Evolutionary conservation across 2,329 filamentous ascomycete genomes (phyloP).

Genomic region (Ophiostoma sp.): DNA sequence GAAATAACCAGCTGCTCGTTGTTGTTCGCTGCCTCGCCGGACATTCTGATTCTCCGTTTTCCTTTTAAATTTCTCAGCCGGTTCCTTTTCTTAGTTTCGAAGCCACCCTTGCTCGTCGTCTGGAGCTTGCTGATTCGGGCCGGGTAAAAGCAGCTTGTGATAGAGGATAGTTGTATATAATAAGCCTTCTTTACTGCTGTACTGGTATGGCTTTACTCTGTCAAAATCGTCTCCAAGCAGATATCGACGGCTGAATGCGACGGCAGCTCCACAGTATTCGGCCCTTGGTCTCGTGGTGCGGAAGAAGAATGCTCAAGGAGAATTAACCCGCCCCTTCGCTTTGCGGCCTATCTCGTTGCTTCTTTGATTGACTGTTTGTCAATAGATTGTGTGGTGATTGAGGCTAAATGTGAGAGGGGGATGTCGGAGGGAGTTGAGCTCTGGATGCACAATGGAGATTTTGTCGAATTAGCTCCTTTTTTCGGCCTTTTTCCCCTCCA

Average conservation of each 20-base stretch:
- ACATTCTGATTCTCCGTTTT: neutral
- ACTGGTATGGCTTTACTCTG: neutral
- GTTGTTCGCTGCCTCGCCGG: slow-evolving; percentile 22
- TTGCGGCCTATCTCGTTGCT: neutral
- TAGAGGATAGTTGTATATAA: neutral
- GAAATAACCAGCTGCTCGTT: slow-evolving; percentile 62
- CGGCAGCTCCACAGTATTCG: neutral
- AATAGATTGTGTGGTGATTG: slow-evolving; percentile 12
- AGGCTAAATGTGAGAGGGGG: slow-evolving; percentile 18
- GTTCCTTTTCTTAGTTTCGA: neutral
- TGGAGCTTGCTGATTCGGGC: neutral
- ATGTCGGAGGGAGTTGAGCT: neutral
- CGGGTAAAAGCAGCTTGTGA: neutral
- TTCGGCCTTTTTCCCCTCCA: neutral
- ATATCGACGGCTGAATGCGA: slow-evolving; percentile 1
- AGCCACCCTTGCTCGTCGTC: neutral
- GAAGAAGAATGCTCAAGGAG: neutral
- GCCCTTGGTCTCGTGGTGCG: neutral
- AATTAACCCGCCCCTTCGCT: neutral
- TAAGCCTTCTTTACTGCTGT: neutral
- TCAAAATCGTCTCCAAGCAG: neutral
- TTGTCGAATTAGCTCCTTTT: slow-evolving; percentile 13
- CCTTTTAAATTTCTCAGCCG: neutral
- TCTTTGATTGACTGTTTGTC: slow-evolving; percentile 10
- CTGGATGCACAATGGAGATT: neutral